These are phyloP conservation scores for Arabis alpina DNA, from an alignment of 345 rosid genomes.

Conservation along the genomic window DNA sequence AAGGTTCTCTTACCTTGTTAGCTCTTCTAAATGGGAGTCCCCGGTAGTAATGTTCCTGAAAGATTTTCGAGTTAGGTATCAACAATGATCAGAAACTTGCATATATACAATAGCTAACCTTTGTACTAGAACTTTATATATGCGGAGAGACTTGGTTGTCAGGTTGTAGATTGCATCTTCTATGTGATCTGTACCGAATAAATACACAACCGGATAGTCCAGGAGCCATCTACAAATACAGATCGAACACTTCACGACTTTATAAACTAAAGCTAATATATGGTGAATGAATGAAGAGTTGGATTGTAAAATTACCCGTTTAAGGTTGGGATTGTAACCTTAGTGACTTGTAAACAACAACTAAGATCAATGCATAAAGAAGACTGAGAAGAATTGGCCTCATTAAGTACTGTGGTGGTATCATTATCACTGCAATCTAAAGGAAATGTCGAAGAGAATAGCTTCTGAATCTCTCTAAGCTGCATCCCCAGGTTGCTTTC, in stretches of 20 bases:
- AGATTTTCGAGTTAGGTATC: slow-evolving; percentile 29
- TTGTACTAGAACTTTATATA: slow-evolving; percentile 64
- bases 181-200: slow-evolving; percentile 81
- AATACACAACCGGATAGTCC: slow-evolving; percentile 87
- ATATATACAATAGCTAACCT: slow-evolving; percentile 50
- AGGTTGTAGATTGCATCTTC: slow-evolving; percentile 82
- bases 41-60: slow-evolving; percentile 51
- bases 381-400: slow-evolving; percentile 49
- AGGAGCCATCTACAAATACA: slow-evolving; percentile 78
- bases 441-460: slow-evolving; percentile 60
- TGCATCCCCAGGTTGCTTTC: slow-evolving; percentile 50
- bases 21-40: slow-evolving; percentile 60
- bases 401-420: slow-evolving; percentile 32
- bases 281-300: slow-evolving; percentile 1
- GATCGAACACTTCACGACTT: slow-evolving; percentile 24
- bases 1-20: slow-evolving; percentile 62
- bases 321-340: slow-evolving; percentile 81
- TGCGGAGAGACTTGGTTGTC: slow-evolving; percentile 78
- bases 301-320: slow-evolving; percentile 63
- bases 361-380: slow-evolving; percentile 70
- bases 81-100: not conserved
- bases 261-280: not conserved
- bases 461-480: slow-evolving; percentile 58
- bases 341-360: slow-evolving; percentile 65
- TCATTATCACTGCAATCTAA: slow-evolving; percentile 40